Percentiles rank a stretch among this genome's conserved stretches.
These are phyloP conservation scores for Metroxylon sagu DNA, from an alignment of 176 grass and related monocot species.

Conservation along the genomic window DNA sequence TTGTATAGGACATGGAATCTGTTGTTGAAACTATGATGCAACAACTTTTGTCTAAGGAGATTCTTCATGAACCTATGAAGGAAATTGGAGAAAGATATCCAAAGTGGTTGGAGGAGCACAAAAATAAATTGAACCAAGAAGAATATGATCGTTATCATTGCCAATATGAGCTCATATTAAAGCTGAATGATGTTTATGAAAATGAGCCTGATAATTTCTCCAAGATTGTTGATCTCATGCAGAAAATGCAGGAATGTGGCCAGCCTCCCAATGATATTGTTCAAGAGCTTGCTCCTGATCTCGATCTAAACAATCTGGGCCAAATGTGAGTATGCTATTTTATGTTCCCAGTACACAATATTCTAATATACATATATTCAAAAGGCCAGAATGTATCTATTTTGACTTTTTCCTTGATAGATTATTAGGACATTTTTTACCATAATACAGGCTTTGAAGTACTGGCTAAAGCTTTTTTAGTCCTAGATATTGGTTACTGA, in stretches of 20 bases:
- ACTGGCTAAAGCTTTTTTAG: too few species aligned
- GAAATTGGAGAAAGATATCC: conserved; percentile 93
- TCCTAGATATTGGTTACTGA: too few species aligned
- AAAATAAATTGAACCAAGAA: conserved; percentile 60
- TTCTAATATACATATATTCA: too few species aligned
- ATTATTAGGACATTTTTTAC: too few species aligned
- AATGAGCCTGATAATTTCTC: conserved; percentile 71
- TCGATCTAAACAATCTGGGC: conserved; percentile 71
- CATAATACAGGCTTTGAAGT: too few species aligned
- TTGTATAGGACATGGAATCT: conserved; percentile 74
- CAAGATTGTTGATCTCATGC: conserved; percentile 87
- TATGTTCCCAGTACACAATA: too few species aligned
- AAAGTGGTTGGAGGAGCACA: conserved; percentile 84
- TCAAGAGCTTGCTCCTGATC: conserved; percentile 73
- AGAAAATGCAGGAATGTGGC: conserved; percentile 97
- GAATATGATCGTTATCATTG: conserved; percentile 55
- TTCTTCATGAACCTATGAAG: conserved; percentile 95
- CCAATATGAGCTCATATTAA: conserved; percentile 71
- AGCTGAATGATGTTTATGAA: conserved; percentile 81
- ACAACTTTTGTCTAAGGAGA: conserved; percentile 90
- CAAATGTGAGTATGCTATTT: conserved; percentile 59
- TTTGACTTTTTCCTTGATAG: too few species aligned
- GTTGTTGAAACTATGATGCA: conserved; percentile 99
- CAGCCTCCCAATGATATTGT: conserved; percentile 92
- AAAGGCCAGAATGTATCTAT: too few species aligned